Evolutionary conservation across 1,284 basidiomycete species (phyloP), one percentile per base, ranked within the genome.

Genomic region (Rhizoctonia solani): DNA sequence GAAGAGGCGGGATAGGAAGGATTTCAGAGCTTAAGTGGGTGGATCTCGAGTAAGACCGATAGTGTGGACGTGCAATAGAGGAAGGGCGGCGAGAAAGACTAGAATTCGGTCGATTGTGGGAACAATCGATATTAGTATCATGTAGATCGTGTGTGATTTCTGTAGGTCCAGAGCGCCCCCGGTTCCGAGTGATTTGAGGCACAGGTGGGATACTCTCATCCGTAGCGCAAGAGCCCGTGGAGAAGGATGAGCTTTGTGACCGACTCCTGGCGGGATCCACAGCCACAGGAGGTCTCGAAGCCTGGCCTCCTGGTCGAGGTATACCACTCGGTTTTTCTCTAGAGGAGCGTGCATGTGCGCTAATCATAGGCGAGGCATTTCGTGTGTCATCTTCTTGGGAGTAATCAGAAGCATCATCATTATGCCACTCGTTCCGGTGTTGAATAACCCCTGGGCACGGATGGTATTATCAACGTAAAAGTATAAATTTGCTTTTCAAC

Each of bases 181-280:
- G 30, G 16, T 13, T 19, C 4, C 13, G 21, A 21, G 34, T 21
- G 13, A 34, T 50, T n/a, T 49, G 59, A 27, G 46, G 59, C 21
- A 63, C 30, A 30, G 59, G 59, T 3, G 59, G 59, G 47, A 41
- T 29, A 39, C 32, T 47, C 21, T 39, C 59, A 19, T 30, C n/a
- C 21, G 32, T 27, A 52, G 25, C 29, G 9, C 25, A 49, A 32
- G 59, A 63, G 37, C 42, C 23, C 14, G 37, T 27, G n/a, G 59
- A 63, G 5, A 49, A 63, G 8, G 59, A 52, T 32, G 47, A 52
- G 34, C 47, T 63, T 25, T 63, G 46, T 16, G 59, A 63, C 32
- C 59, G 47, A 16, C 34, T 52, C 14, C 59, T 25, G 30, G 46
- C 34, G 11, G 59, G n/a, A 21, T 41, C 52, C 25, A 52, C 50